These are phyloP conservation scores for Phytophthora pseudosyringae DNA, from an alignment of 352 stramenopile genomes.

Conservation along the genomic window DNA sequence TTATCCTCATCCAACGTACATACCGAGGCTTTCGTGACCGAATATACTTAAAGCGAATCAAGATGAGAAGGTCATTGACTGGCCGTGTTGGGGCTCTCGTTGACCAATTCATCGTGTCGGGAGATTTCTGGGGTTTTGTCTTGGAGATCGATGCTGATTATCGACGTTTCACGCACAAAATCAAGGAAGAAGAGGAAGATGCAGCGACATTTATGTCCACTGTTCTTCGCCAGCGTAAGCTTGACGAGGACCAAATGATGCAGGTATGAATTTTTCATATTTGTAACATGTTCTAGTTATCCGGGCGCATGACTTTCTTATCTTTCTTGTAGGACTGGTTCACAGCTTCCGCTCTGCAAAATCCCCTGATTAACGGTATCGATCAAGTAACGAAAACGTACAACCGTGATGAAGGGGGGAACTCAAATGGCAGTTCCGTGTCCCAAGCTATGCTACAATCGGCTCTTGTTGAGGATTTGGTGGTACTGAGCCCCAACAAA, in stretches of 20 bases:
- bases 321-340: slow-evolving; percentile 51
- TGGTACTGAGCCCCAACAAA: slow-evolving; percentile 56
- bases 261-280: slow-evolving; percentile 41
- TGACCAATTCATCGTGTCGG: slow-evolving; percentile 52
- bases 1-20: slow-evolving; percentile 53
- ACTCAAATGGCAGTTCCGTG: slow-evolving; percentile 22
- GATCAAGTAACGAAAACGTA: slow-evolving; percentile 40
- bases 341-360: slow-evolving; percentile 54
- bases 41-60: slow-evolving; percentile 48
- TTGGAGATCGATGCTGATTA: slow-evolving; percentile 70
- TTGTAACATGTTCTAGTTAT: neutral
- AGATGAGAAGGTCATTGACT: slow-evolving; percentile 44
- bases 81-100: slow-evolving; percentile 50
- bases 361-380: slow-evolving; percentile 49
- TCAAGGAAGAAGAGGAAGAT: slow-evolving; percentile 48
- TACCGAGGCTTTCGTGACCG: slow-evolving; percentile 60
- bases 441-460: slow-evolving; percentile 50
- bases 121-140: slow-evolving; percentile 69
- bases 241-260: slow-evolving; percentile 64
- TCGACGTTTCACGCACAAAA: slow-evolving; percentile 51
- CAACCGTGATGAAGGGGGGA: slow-evolving; percentile 17
- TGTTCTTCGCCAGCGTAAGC: slow-evolving; percentile 51
- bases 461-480: slow-evolving; percentile 48
- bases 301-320: too few species aligned
- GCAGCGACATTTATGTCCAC: slow-evolving; percentile 60